These are phyloP conservation scores for Mucor lusitanicus DNA, from an alignment of 371 early-diverging fungal genomes.

Conservation along the genomic window DNA sequence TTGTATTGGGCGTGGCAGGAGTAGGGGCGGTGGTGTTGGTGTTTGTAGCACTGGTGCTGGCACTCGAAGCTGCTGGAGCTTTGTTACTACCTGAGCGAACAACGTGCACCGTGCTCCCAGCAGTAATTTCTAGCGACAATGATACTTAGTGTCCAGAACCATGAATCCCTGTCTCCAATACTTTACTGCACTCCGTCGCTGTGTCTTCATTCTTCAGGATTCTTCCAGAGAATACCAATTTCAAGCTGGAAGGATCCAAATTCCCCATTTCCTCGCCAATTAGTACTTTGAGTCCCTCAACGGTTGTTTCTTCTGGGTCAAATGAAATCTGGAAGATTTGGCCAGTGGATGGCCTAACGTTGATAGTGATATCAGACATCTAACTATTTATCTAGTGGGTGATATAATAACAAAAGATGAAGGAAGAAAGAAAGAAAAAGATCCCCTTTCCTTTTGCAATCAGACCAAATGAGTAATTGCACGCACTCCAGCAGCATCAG, in stretches of 20 bases:
- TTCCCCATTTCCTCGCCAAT: conserved; percentile 54
- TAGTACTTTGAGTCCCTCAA: conserved; percentile 61
- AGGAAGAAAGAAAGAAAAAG: neutral
- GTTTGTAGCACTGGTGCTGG: conserved; percentile 13
- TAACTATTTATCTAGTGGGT: neutral
- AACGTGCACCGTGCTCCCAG: conserved; percentile 67
- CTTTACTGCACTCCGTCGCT: conserved; percentile 62
- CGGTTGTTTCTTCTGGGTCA: conserved; percentile 43
- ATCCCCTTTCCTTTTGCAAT: neutral
- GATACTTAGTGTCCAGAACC: neutral
- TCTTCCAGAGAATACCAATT: conserved; percentile 74
- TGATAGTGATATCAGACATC: conserved; percentile 31
- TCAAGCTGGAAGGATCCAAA: conserved; percentile 53
- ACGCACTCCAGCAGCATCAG: no score
- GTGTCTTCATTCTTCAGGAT: conserved; percentile 72
- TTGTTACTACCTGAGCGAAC: conserved; percentile 58
- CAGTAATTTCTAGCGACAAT: conserved; percentile 41
- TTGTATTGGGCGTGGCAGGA: neutral
- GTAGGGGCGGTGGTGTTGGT: conserved; percentile 17
- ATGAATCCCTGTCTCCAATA: neutral
- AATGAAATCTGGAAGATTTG: conserved; percentile 37
- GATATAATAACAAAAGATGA: neutral
- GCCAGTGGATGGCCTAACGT: conserved; percentile 47
- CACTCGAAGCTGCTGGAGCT: conserved; percentile 16
- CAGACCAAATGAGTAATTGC: neutral